A percentile compares a stretch with the other conserved stretches of the same genome.
These are phyloP conservation scores for Pseudogymnoascus sp. DNA, from an alignment of 2,329 filamentous ascomycete genomes.

Conservation along the genomic window DNA sequence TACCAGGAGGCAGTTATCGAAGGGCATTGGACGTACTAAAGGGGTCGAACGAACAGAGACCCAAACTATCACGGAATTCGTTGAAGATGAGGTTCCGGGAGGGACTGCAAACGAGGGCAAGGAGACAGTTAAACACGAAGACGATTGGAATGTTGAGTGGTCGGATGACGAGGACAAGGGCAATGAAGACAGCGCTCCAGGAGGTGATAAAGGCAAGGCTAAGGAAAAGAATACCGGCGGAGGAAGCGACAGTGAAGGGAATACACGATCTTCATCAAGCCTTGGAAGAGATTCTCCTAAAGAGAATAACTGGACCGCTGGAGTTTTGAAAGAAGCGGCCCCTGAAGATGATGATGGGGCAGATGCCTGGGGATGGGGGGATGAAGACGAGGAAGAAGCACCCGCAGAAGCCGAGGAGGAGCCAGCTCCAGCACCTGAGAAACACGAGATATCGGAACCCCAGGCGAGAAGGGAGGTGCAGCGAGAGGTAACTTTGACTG, in stretches of 20 bases:
- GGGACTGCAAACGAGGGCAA: conserved; percentile 33
- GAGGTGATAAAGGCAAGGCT: not conserved
- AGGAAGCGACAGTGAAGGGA: conserved; percentile 18
- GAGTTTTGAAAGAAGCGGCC: not conserved
- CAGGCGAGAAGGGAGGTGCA: conserved; percentile 15
- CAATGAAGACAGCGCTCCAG: conserved; percentile 12
- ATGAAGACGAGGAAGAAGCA: conserved; percentile 44
- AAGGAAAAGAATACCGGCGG: not conserved
- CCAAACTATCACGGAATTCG: conserved; percentile 60
- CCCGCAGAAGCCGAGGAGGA: conserved; percentile 18
- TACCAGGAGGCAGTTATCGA: conserved; percentile 59
- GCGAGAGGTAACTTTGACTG: conserved; percentile 67
- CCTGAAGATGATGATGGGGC: conserved; percentile 26
- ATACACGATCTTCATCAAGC: conserved; percentile 35
- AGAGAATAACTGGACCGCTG: conserved; percentile 19
- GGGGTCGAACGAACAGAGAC: conserved; percentile 79
- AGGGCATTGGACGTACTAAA: conserved; percentile 57
- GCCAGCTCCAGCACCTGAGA: not conserved
- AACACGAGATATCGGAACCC: not conserved
- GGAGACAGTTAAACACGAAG: conserved; percentile 29
- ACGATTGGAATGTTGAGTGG: conserved; percentile 76
- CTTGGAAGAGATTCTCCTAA: conserved; percentile 33
- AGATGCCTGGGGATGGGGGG: conserved; percentile 74
- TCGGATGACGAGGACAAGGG: conserved; percentile 52
- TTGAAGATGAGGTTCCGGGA: conserved; percentile 56